Conservation (phyloP, 371 early-diverging fungal species). For the Mortierella sp. region DNA sequence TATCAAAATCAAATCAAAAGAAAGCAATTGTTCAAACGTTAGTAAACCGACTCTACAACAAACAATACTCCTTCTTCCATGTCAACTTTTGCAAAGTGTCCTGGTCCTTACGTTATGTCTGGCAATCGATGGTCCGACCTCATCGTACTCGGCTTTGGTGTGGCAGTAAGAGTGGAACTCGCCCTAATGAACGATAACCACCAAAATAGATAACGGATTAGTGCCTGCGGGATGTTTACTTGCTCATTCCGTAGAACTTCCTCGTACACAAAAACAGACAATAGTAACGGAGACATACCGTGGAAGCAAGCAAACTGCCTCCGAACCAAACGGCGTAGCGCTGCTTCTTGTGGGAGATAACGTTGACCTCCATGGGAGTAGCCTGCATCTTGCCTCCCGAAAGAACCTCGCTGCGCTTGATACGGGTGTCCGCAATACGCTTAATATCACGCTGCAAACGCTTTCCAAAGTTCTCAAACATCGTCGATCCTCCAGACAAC, state of each 20-base stretch:
- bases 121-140: constrained; percentile 96
- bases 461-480: constrained; percentile 97
- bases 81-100: not conserved
- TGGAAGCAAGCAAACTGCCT: constrained; percentile 93
- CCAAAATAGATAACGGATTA: not conserved
- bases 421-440: constrained; percentile 87
- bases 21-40: not conserved
- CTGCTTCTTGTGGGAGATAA: constrained; percentile 97
- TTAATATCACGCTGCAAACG: constrained; percentile 96
- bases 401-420: constrained; percentile 77
- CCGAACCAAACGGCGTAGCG: constrained; percentile 99
- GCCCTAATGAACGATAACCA: constrained; percentile 61
- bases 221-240: too few relatives aligned
- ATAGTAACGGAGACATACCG: constrained; percentile 73
- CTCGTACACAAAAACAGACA: not conserved
- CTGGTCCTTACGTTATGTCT: constrained; percentile 80
- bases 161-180: constrained; percentile 95
- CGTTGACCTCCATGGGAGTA: constrained; percentile 94
- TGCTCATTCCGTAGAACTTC: not conserved
- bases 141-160: constrained; percentile 98
- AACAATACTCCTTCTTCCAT: not conserved
- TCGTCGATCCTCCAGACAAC: constrained; percentile 97
- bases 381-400: constrained; percentile 79
- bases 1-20: too few relatives aligned
- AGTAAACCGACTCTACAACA: not conserved